Evolutionary conservation across 495 filamentous ascomycete species (phyloP).

Genomic region (Penicillium alfredii): DNA sequence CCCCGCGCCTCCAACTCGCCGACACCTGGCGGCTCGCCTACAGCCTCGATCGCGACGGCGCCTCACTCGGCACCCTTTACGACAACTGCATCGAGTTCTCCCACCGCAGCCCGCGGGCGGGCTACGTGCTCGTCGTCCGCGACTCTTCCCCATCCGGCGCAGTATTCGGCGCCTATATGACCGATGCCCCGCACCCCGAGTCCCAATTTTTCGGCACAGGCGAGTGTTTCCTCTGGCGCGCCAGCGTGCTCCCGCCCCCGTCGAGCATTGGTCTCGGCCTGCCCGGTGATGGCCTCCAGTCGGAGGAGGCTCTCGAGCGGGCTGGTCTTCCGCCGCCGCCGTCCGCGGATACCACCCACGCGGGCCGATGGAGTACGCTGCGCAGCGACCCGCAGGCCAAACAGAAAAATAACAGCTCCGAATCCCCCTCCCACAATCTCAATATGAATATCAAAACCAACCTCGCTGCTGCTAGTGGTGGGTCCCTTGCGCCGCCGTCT

Average conservation of each 20-base stretch:
- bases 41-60: conserved; percentile 88
- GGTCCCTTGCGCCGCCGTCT: conserved; percentile 24
- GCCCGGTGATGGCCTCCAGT: conserved; percentile 19
- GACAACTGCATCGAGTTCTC: conserved; percentile 57
- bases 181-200: conserved; percentile 72
- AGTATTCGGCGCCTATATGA: conserved; percentile 92
- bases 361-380: conserved; percentile 66
- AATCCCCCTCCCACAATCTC: conserved; percentile 20
- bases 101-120: conserved; percentile 62
- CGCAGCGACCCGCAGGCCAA: conserved; percentile 28
- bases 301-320: conserved; percentile 34
- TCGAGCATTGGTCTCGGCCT: conserved; percentile 45
- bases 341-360: conserved; percentile 63
- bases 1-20: conserved; percentile 74
- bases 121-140: conserved; percentile 80
- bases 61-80: conserved; percentile 81
- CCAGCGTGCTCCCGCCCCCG: conserved; percentile 50
- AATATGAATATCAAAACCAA: conserved; percentile 27
- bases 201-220: conserved; percentile 90
- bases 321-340: conserved; percentile 63
- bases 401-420: conserved; percentile 5
- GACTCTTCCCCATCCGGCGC: conserved; percentile 53
- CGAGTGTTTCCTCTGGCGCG: conserved; percentile 97
- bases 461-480: conserved; percentile 25
- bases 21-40: conserved; percentile 85